phyloP scores from a whole-genome alignment of 306 rosid genomes.

The Begonia masoniana region DNA sequence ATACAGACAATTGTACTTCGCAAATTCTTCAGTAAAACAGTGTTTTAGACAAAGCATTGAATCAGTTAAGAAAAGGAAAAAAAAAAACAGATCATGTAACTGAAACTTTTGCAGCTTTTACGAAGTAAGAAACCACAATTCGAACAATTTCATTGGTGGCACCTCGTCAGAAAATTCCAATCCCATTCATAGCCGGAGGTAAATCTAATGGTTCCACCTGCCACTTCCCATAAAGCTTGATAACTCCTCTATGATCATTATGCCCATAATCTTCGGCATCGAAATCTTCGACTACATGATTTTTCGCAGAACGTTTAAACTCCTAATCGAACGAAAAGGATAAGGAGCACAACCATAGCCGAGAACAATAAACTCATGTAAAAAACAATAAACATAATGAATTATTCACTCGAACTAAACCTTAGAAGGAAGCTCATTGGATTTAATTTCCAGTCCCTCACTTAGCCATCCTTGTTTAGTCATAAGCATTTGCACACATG shows the following conservation, averaged over 20 bases:
- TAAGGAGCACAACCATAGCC: neutral
- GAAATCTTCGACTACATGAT: constrained; percentile 34
- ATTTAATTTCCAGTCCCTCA: constrained; percentile 82
- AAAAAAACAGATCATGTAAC: too few species aligned
- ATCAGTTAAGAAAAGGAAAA: too few species aligned
- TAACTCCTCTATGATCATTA: constrained; percentile 33
- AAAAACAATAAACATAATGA: constrained; percentile 3
- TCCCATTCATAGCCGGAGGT: constrained; percentile 73
- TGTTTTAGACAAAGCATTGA: too few species aligned
- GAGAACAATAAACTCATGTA: constrained; percentile 3
- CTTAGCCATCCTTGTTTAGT: constrained; percentile 80
- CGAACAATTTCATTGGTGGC: neutral
- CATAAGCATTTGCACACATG: constrained; percentile 73
- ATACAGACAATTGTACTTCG: too few species aligned
- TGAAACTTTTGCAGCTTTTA: neutral
- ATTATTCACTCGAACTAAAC: constrained; percentile 22
- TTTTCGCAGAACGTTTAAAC: constrained; percentile 38
- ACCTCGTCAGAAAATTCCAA: too few species aligned
- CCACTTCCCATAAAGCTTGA: constrained; percentile 80
- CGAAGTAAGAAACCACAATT: neutral
- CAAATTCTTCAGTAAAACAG: too few species aligned
- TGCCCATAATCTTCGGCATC: constrained; percentile 45
- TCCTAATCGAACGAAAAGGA: constrained; percentile 31
- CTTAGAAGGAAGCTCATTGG: constrained; percentile 65
- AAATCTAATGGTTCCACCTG: constrained; percentile 70